These are phyloP conservation scores for Candolleomyces efflorescens DNA, from an alignment of 768 basidiomycete genomes.

Conservation along the genomic window DNA sequence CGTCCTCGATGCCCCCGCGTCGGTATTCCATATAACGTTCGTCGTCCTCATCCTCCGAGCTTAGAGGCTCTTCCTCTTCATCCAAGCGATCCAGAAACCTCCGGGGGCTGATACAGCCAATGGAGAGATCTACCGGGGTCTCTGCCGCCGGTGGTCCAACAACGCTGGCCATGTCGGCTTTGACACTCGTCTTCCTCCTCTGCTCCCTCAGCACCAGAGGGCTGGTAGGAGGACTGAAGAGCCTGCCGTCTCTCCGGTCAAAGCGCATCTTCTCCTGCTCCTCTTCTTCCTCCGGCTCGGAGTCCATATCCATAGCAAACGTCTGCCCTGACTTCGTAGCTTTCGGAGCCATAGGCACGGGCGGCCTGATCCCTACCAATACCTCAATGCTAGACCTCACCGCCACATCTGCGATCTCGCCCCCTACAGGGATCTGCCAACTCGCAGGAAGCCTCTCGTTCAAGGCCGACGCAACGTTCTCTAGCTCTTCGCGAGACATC, in stretches of 20 bases:
- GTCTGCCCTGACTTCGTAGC: constrained; percentile 16
- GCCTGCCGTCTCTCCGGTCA: constrained; percentile 6
- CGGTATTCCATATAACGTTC: neutral
- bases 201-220: constrained; percentile 27
- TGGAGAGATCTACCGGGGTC: neutral
- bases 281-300: constrained; percentile 1
- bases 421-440: constrained; percentile 42
- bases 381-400: constrained; percentile 56
- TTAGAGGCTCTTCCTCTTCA: neutral
- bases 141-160: neutral
- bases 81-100: neutral
- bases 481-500: constrained; percentile 53
- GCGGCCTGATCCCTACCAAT: constrained; percentile 50
- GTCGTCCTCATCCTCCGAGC: neutral
- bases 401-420: constrained; percentile 24
- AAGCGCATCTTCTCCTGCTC: neutral
- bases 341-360: constrained; percentile 35
- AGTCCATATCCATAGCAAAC: constrained; percentile 4
- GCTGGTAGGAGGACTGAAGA: constrained; percentile 30
- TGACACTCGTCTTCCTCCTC: neutral
- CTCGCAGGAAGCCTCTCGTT: constrained; percentile 53
- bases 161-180: neutral
- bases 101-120: neutral
- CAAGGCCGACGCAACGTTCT: constrained; percentile 47
- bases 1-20: neutral